These are phyloP conservation scores for Manihot esculenta DNA, from an alignment of 441 rosid genomes.

Conservation along the genomic window DNA sequence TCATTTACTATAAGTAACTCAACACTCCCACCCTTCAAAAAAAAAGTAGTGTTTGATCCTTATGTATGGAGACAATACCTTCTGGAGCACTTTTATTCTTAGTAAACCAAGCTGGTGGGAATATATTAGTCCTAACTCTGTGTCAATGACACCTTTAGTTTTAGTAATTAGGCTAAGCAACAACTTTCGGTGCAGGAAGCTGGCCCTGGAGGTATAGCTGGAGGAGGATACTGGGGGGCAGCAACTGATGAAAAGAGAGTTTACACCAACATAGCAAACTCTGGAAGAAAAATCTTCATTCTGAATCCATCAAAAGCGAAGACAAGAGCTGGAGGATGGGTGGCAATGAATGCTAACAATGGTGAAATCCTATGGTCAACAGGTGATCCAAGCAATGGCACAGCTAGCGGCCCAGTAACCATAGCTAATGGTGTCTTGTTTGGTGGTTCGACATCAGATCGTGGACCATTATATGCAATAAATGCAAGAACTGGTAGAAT, in stretches of 20 bases:
- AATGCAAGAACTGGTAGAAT: constrained; percentile 32
- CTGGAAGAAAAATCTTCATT: constrained; percentile 20
- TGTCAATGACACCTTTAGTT: too few species aligned
- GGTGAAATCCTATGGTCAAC: constrained; percentile 35
- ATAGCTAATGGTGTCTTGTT: constrained; percentile 37
- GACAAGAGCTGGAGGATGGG: constrained; percentile 39
- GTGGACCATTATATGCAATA: constrained; percentile 42
- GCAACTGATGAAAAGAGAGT: constrained; percentile 36
- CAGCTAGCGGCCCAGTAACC: constrained; percentile 30
- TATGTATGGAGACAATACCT: too few species aligned
- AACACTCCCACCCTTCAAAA: too few species aligned
- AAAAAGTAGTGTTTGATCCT: too few species aligned
- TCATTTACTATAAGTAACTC: too few species aligned
- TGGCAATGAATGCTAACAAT: constrained; percentile 33
- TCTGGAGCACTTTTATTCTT: too few species aligned
- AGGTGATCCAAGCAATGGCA: constrained; percentile 32
- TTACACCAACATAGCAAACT: constrained; percentile 40
- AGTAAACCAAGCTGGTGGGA: too few species aligned
- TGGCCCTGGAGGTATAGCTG: constrained; percentile 33
- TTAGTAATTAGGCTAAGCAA: too few species aligned
- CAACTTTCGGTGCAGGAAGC: constrained; percentile 13
- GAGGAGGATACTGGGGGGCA: constrained; percentile 37
- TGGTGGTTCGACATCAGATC: constrained; percentile 26
- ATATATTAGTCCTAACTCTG: too few species aligned
- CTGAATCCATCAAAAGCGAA: constrained; percentile 22